Evolutionary conservation across 83 land plant species (phyloP).

Genomic region (Picea abies): DNA sequence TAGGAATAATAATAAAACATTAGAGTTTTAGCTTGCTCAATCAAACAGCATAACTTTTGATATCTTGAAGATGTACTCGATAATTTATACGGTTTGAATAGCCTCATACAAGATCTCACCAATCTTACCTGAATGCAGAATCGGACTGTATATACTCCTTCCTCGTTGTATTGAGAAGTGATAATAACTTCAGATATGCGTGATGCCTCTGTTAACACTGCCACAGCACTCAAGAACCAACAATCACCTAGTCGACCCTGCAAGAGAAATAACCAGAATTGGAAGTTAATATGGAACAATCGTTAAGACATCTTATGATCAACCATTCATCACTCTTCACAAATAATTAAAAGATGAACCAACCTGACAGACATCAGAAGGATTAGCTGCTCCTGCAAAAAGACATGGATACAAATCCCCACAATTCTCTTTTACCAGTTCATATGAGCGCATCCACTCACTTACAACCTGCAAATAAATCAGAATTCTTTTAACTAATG

Average conservation of each 20-base stretch:
- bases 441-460: constrained; percentile 90
- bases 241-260: constrained; percentile 99
- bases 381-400: constrained; percentile 82
- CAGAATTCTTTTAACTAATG: background rate
- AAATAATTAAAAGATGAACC: background rate
- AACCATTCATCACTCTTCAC: background rate
- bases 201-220: constrained; percentile 95
- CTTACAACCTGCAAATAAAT: constrained; percentile 71
- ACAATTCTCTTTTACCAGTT: constrained; percentile 60
- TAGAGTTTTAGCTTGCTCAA: too few relatives aligned
- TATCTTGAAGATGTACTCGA: too few relatives aligned
- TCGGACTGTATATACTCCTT: constrained; percentile 97
- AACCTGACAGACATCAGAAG: constrained; percentile 99
- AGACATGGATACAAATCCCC: constrained; percentile 62
- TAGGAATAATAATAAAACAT: constrained; percentile 14
- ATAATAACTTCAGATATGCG: constrained; percentile 92
- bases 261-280: constrained; percentile 8
- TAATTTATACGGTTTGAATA: too few relatives aligned
- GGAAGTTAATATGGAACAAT: background rate
- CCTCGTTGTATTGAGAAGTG: constrained; percentile 94
- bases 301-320: background rate
- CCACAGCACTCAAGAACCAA: constrained; percentile 99
- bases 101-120: too few relatives aligned
- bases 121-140: constrained; percentile 93
- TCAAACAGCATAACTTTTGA: too few relatives aligned